Evolutionary conservation across 305 asterid species (phyloP).

Genomic region (Solanum hybrid): DNA sequence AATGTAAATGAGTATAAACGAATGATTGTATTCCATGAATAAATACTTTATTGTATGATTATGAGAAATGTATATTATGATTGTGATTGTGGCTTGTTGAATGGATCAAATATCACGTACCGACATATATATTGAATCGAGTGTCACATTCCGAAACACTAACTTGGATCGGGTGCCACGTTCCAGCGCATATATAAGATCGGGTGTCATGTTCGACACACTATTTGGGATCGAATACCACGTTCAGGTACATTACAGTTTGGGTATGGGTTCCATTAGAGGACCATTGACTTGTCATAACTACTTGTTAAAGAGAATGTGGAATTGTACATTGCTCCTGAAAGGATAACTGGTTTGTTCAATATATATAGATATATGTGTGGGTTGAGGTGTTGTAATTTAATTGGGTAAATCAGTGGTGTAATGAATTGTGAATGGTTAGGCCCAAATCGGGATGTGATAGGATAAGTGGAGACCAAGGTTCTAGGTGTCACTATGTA

Average conservation of each 20-base stretch:
- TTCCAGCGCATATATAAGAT: too few species aligned
- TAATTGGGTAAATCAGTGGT: not conserved
- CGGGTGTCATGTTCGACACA: too few species aligned
- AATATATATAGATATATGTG: not conserved
- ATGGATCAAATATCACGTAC: not conserved
- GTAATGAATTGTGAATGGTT: not conserved
- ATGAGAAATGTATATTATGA: not conserved
- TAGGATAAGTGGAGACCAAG: not conserved
- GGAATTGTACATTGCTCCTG: not conserved
- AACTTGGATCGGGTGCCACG: too few species aligned
- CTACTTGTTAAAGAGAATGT: not conserved
- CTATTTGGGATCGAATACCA: too few species aligned
- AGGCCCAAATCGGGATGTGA: not conserved
- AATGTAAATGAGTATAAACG: not conserved
- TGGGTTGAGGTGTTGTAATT: not conserved
- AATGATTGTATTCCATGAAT: not conserved
- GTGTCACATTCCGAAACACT: too few species aligned
- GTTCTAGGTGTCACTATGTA: not conserved
- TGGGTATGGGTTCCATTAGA: too few species aligned
- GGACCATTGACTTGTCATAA: not conserved
- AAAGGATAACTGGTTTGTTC: not conserved
- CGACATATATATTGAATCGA: not conserved
- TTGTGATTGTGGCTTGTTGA: not conserved
- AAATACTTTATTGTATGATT: not conserved
- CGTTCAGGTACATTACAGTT: too few species aligned